Evolutionary conservation across 2,329 filamentous ascomycete genomes (phyloP).

Genomic region (Arthrobotrys megalospora): DNA sequence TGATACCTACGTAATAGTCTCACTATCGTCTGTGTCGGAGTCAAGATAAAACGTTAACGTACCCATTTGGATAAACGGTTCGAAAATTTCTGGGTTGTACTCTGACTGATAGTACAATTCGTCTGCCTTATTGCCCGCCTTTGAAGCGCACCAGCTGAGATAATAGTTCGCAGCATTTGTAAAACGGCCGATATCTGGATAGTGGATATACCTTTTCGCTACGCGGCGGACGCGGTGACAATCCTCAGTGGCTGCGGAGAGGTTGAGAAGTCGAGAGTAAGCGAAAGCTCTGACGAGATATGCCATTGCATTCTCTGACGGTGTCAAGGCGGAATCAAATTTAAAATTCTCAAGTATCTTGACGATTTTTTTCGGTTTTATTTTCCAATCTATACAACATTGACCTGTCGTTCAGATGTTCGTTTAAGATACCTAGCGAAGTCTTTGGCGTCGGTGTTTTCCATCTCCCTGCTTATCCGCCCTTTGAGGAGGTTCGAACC

Average conservation of each 20-base stretch:
- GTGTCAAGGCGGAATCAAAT: not conserved
- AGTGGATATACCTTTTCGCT: not conserved
- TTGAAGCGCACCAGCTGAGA: not conserved
- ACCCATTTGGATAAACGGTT: not conserved
- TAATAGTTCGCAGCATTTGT: not conserved
- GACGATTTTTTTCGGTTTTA: not conserved
- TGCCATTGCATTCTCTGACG: not conserved
- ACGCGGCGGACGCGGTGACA: not conserved
- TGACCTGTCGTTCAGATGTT: not conserved
- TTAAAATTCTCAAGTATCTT: constrained; percentile 3
- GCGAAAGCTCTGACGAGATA: constrained; percentile 9
- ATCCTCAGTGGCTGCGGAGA: not conserved
- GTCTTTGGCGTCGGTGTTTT: not conserved
- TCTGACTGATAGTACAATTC: constrained; percentile 21
- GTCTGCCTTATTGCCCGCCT: not conserved
- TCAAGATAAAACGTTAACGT: not conserved
- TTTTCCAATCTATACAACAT: not conserved
- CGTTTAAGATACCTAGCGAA: not conserved
- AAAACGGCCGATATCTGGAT: not conserved
- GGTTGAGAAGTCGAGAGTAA: not conserved
- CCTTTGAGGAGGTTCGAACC: not conserved
- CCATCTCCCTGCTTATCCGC: not conserved
- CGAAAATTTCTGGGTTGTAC: not conserved
- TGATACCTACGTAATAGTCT: too few relatives aligned
- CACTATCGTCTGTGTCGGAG: not conserved